Evolutionary conservation across 1,139 yeast species (phyloP).

Genomic region (Meyerozyma carpophila): DNA sequence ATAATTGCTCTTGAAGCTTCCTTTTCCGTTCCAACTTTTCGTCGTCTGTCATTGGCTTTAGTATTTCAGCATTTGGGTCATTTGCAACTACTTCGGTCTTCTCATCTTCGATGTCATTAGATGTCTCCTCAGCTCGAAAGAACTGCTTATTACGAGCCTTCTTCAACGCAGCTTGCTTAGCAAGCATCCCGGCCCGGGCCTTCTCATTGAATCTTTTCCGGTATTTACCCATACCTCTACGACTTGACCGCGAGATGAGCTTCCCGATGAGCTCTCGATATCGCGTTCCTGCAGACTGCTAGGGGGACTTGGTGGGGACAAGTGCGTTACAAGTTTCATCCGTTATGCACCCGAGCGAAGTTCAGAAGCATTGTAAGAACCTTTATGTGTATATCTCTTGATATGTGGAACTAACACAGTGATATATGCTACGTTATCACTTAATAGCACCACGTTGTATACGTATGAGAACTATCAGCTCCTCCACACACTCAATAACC

Average conservation of each 20-base stretch:
- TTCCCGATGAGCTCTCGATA: background rate
- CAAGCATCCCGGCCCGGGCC: slow-evolving; percentile 80
- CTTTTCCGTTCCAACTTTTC: slow-evolving; percentile 66
- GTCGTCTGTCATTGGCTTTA: slow-evolving; percentile 44
- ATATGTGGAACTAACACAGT: slow-evolving; percentile 17
- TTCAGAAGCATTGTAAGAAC: slow-evolving; percentile 28
- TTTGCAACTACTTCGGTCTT: slow-evolving; percentile 7
- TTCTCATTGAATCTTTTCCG: slow-evolving; percentile 78
- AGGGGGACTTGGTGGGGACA: slow-evolving; percentile 7
- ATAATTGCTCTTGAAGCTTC: slow-evolving; percentile 53
- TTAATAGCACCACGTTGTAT: slow-evolving; percentile 51
- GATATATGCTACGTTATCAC: slow-evolving; percentile 42
- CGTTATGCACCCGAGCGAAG: slow-evolving; percentile 18
- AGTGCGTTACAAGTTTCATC: slow-evolving; percentile 2
- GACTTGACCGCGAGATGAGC: background rate
- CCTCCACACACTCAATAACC: slow-evolving; percentile 29
- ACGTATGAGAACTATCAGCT: slow-evolving; percentile 48
- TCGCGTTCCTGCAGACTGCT: background rate
- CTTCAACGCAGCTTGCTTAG: slow-evolving; percentile 70
- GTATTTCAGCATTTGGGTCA: slow-evolving; percentile 59
- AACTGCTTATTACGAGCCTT: slow-evolving; percentile 66
- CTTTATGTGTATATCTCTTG: slow-evolving; percentile 4
- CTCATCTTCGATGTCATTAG: slow-evolving; percentile 15
- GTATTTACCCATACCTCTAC: slow-evolving; percentile 66
- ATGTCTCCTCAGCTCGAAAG: slow-evolving; percentile 40